Conservation (phyloP, 148 eudicot genomes). For the Rhododendron simsii region DNA sequence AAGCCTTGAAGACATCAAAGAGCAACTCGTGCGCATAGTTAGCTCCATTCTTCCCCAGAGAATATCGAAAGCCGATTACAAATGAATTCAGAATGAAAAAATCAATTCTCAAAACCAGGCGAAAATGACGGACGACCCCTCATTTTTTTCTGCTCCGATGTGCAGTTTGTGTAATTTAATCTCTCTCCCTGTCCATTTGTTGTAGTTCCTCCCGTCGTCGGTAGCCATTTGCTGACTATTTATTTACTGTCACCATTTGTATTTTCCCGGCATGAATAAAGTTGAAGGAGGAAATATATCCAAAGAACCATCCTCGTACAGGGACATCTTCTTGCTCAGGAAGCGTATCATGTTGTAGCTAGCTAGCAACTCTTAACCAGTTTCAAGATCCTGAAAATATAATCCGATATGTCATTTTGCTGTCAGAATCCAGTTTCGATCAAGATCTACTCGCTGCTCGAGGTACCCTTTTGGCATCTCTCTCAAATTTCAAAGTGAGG, state of each 20-base stretch:
- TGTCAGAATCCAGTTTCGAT: background rate
- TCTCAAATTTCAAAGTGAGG: no score
- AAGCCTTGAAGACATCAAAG: background rate
- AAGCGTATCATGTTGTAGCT: background rate
- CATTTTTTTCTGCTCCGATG: constrained; percentile 1
- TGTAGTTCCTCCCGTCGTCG: constrained; percentile 7
- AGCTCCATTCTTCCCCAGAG: background rate
- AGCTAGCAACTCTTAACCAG: background rate
- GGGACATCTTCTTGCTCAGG: background rate
- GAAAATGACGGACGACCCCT: background rate
- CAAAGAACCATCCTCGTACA: background rate
- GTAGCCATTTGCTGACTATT: constrained; percentile 13
- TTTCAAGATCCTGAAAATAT: background rate
- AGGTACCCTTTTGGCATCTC: no score
- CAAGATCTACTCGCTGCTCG: no score
- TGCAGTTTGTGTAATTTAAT: constrained; percentile 1
- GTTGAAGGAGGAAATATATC: constrained; percentile 9
- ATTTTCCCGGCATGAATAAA: constrained; percentile 16
- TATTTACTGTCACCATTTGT: constrained; percentile 26
- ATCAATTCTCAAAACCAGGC: background rate
- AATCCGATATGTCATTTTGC: background rate
- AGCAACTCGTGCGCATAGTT: constrained; percentile 1
- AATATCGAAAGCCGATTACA: background rate
- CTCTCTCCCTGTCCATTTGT: constrained; percentile 11
- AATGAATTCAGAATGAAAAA: background rate